phyloP scores from a whole-genome alignment of 257 asterid genomes.

The Nicotiana paniculata region DNA sequence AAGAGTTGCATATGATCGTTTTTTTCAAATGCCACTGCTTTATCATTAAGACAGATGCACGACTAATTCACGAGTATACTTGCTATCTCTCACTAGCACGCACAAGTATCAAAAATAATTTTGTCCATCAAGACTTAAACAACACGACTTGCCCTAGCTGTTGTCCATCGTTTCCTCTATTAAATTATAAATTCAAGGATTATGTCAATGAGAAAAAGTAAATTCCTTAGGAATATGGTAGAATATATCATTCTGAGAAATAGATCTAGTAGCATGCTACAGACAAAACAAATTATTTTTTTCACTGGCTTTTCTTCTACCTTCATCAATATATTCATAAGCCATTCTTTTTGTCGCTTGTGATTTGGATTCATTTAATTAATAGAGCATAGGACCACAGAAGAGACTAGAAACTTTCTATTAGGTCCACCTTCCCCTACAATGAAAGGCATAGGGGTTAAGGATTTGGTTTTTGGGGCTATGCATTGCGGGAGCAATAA shows the following conservation, averaged over 20 bases:
- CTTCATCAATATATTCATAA: neutral
- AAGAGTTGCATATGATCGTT: neutral
- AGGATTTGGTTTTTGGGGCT: neutral
- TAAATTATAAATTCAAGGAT: no score
- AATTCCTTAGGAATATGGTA: neutral
- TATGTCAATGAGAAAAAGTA: no score
- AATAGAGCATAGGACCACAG: neutral
- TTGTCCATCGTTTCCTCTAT: no score
- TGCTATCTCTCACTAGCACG: no score
- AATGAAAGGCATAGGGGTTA: neutral
- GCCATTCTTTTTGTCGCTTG: constrained; percentile 1
- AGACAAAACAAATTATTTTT: neutral
- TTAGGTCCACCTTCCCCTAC: neutral
- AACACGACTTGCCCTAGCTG: no score
- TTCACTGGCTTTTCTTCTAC: neutral
- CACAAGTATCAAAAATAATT: no score
- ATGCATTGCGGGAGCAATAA: neutral
- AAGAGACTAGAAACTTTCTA: constrained; percentile 4
- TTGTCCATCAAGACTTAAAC: no score
- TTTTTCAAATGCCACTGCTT: neutral
- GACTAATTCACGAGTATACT: no score
- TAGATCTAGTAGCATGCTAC: neutral
- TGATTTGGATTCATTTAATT: neutral
- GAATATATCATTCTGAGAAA: neutral
- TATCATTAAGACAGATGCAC: no score